Conservation (phyloP, 1,284 basidiomycete species). For the Sutorius eximius region DNA sequence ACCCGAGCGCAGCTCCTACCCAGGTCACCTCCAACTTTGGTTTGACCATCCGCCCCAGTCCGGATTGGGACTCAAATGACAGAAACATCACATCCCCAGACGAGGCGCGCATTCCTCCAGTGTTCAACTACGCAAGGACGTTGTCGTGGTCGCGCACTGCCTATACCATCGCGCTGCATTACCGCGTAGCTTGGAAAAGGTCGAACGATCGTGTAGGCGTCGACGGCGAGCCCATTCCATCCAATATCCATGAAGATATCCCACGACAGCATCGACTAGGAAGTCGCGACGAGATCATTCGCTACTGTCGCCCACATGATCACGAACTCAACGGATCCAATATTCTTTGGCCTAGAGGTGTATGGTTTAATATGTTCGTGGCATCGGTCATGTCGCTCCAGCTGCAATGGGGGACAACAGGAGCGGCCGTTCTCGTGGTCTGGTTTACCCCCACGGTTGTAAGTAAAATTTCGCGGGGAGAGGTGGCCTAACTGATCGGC, state of each 20-base stretch:
- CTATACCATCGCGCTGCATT: slow-evolving; percentile 21
- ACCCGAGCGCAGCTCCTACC: slow-evolving; percentile 1
- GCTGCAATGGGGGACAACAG: slow-evolving; percentile 43
- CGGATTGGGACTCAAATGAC: background rate
- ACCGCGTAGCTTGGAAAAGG: slow-evolving; percentile 22
- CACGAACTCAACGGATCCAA: slow-evolving; percentile 1
- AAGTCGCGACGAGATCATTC: slow-evolving; percentile 25
- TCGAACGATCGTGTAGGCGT: slow-evolving; percentile 3
- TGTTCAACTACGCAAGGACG: slow-evolving; percentile 35
- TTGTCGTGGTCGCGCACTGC: slow-evolving; percentile 28
- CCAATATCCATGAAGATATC: background rate
- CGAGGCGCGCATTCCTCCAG: slow-evolving; percentile 26
- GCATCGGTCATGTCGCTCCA: slow-evolving; percentile 36
- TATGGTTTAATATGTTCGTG: slow-evolving; percentile 35
- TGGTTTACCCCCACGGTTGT: slow-evolving; percentile 41
- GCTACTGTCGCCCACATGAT: slow-evolving; percentile 24
- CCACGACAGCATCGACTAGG: slow-evolving; percentile 25
- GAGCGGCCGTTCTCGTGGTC: slow-evolving; percentile 36
- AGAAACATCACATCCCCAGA: slow-evolving; percentile 15
- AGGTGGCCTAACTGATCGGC: background rate
- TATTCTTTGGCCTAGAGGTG: slow-evolving; percentile 29
- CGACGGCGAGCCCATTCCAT: background rate
- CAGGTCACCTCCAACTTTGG: slow-evolving; percentile 16
- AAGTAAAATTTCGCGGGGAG: background rate
- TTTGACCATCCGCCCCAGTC: slow-evolving; percentile 19